These are phyloP conservation scores for Maudiozyma serrabonitensis DNA, from an alignment of 805 yeast species.

Conservation along the genomic window DNA sequence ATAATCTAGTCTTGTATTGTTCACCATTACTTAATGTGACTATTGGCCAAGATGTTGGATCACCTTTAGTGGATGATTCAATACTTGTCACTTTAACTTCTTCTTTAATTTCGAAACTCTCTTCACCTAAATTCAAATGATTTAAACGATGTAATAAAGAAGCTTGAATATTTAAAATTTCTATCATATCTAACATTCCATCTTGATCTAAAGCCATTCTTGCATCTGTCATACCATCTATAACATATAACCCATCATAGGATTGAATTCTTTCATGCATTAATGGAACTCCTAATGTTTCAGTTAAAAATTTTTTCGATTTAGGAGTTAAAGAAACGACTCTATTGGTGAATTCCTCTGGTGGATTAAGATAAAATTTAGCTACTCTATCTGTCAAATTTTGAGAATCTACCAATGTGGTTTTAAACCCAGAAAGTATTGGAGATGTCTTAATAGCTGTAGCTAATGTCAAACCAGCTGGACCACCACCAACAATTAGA, in stretches of 20 bases:
- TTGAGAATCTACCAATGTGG: constrained; percentile 68
- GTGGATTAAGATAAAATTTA: constrained; percentile 30
- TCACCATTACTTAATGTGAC: constrained; percentile 61
- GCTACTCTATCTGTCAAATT: constrained; percentile 43
- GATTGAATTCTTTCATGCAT: constrained; percentile 65
- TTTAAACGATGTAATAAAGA: constrained; percentile 49
- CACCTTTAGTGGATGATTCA: constrained; percentile 25
- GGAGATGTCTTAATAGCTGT: constrained; percentile 70
- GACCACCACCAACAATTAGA: constrained; percentile 92
- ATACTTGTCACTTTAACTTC: constrained; percentile 59
- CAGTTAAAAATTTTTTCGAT: constrained; percentile 52
- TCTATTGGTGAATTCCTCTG: constrained; percentile 57
- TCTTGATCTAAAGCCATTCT: constrained; percentile 46
- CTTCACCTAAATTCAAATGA: constrained; percentile 21
- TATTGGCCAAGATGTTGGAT: constrained; percentile 59
- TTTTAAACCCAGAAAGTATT: constrained; percentile 44
- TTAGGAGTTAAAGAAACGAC: constrained; percentile 82
- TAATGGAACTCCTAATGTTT: constrained; percentile 69
- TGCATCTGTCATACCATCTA: constrained; percentile 71
- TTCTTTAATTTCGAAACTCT: constrained; percentile 42
- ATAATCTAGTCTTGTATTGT: constrained; percentile 53
- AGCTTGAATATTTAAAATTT: constrained; percentile 74
- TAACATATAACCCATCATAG: constrained; percentile 74
- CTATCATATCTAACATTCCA: constrained; percentile 74
- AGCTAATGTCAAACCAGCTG: constrained; percentile 85